Evolutionary conservation across 345 rosid genomes (phyloP).

Genomic region (Melaleuca quinquenervia): DNA sequence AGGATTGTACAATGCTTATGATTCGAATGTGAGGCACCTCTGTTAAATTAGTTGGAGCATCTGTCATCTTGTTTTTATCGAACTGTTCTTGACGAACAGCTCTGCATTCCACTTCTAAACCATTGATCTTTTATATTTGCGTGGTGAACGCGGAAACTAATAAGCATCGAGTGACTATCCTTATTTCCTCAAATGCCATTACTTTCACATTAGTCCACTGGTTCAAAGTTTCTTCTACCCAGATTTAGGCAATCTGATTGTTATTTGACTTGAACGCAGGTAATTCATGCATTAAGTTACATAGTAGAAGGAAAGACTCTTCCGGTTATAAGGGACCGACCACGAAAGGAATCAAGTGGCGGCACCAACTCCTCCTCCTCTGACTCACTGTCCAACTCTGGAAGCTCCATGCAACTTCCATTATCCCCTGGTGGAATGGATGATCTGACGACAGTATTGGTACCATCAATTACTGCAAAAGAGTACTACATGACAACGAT

Average conservation of each 20-base stretch:
- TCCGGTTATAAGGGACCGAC: background rate
- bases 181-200: background rate
- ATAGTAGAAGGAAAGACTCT: background rate
- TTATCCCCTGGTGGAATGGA: background rate
- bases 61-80: background rate
- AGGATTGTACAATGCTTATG: background rate
- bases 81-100: background rate
- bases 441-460: background rate
- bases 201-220: background rate
- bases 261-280: background rate
- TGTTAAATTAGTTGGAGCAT: background rate
- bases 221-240: background rate
- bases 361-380: background rate
- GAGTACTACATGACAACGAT: background rate
- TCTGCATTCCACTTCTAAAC: background rate
- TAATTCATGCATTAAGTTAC: background rate
- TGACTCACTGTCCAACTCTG: background rate
- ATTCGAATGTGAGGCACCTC: too few species aligned
- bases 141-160: background rate
- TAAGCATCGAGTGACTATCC: background rate
- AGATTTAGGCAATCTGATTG: background rate
- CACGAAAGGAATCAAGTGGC: background rate
- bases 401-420: background rate
- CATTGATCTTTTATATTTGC: background rate
- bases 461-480: background rate